Percentiles rank a stretch among this genome's conserved stretches.
Evolutionary conservation across 257 asterid genomes (phyloP).

Genomic region (Solanum ossicruentum): DNA sequence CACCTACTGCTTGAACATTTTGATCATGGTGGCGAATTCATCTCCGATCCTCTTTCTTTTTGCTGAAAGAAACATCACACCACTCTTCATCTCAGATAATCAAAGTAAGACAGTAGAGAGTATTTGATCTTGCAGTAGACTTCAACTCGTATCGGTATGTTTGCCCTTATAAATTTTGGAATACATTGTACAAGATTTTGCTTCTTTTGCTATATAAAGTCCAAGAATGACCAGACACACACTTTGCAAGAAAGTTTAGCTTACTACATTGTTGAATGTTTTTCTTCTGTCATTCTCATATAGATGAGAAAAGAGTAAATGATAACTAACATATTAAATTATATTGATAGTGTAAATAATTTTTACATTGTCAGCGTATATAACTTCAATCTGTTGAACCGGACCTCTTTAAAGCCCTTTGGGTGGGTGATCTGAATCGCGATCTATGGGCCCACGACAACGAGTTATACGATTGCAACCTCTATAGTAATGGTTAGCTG

Average conservation of each 20-base stretch:
- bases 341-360: background rate
- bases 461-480: background rate
- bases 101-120: background rate
- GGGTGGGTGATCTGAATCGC: background rate
- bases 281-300: background rate
- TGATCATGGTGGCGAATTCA: background rate
- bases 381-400: background rate
- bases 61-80: background rate
- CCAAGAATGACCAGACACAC: background rate
- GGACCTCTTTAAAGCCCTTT: background rate
- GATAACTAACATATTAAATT: background rate
- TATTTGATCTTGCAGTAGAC: background rate
- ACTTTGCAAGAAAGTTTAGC: background rate
- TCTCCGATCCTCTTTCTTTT: background rate
- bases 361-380: background rate
- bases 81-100: background rate
- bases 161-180: background rate
- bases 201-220: background rate
- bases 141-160: background rate
- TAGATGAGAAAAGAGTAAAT: background rate
- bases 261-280: background rate
- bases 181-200: background rate
- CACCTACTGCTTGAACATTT: background rate
- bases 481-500: background rate
- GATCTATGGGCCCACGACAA: background rate